These are phyloP conservation scores for Penicillium desertorum DNA, from an alignment of 495 filamentous ascomycete species.

Conservation along the genomic window DNA sequence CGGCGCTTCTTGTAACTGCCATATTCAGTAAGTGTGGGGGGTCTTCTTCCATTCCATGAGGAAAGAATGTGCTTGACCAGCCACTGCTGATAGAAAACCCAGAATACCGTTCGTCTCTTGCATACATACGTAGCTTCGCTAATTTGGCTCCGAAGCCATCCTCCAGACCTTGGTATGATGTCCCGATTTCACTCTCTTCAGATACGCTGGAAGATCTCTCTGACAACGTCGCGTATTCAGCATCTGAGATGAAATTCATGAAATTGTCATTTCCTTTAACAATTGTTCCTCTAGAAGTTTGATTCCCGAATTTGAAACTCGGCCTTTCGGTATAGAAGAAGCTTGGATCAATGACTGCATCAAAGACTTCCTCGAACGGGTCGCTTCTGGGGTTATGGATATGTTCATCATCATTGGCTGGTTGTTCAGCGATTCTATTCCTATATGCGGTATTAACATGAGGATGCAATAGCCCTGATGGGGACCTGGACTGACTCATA, in stretches of 20 bases:
- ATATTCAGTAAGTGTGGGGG: not conserved
- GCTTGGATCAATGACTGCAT: constrained; percentile 6
- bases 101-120: not conserved
- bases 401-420: not conserved
- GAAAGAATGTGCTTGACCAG: constrained; percentile 22
- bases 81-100: constrained; percentile 21
- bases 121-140: not conserved
- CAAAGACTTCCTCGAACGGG: not conserved
- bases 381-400: not conserved
- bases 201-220: not conserved
- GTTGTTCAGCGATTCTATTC: not conserved
- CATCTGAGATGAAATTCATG: not conserved
- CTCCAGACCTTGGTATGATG: not conserved
- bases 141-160: not conserved
- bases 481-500: not conserved
- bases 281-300: not conserved
- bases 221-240: not conserved
- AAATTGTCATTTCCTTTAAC: not conserved
- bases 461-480: not conserved
- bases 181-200: not conserved
- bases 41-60: constrained; percentile 1
- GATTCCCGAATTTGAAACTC: not conserved
- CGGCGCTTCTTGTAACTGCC: not conserved
- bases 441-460: not conserved
- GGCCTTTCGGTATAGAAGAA: constrained; percentile 1